Evolutionary conservation across 352 stramenopile genomes (phyloP).

Genomic region (Pythium rishiriense): DNA sequence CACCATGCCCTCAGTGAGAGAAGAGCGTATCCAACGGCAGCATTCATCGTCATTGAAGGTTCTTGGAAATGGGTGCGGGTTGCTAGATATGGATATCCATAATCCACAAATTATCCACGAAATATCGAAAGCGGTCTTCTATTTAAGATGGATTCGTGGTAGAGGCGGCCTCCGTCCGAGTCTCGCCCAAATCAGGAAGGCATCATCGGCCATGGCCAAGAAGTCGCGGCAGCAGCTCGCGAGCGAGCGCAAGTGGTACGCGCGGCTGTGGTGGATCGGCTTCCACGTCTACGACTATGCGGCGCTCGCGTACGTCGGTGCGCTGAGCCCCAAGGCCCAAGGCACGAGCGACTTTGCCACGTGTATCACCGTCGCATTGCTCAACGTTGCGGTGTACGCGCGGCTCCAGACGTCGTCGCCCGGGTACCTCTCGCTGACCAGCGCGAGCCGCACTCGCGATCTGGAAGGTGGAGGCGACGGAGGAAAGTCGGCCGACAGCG

Average conservation of each 20-base stretch:
- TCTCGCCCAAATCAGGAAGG: slow-evolving; percentile 1
- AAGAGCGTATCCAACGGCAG: too few species aligned
- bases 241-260: slow-evolving; percentile 61
- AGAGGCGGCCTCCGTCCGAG: too few species aligned
- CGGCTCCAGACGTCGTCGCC: slow-evolving; percentile 63
- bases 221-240: slow-evolving; percentile 31
- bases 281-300: slow-evolving; percentile 66
- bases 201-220: neutral
- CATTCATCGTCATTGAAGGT: too few species aligned
- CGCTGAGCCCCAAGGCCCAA: slow-evolving; percentile 34
- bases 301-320: slow-evolving; percentile 38
- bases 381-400: slow-evolving; percentile 48
- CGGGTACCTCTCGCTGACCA: slow-evolving; percentile 39
- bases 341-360: slow-evolving; percentile 44
- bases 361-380: slow-evolving; percentile 36
- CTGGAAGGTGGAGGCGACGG: slow-evolving; percentile 22
- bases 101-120: too few species aligned
- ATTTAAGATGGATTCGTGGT: neutral
- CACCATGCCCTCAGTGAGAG: too few species aligned
- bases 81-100: too few species aligned
- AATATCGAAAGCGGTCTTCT: slow-evolving; percentile 6
- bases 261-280: slow-evolving; percentile 64
- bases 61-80: too few species aligned
- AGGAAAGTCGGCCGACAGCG: neutral
- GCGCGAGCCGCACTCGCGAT: slow-evolving; percentile 2